phyloP scores from a whole-genome alignment of 768 basidiomycete genomes.

The Heimioporus sp. region DNA sequence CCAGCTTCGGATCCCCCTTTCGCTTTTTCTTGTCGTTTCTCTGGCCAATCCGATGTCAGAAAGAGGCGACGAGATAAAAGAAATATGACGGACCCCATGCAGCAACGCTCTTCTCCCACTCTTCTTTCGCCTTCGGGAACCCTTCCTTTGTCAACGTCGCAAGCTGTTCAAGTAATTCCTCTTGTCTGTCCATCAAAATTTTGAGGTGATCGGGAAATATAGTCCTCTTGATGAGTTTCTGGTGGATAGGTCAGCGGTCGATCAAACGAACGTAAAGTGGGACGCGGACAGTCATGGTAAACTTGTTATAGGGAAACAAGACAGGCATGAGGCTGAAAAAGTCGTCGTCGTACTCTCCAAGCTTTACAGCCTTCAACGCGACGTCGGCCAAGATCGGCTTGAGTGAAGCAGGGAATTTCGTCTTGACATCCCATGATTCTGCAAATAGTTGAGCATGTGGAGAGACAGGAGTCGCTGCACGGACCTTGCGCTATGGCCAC shows the following conservation, averaged over 20 bases:
- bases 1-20: conserved; percentile 35
- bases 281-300: conserved; percentile 77
- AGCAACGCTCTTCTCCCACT: conserved; percentile 68
- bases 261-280: not conserved
- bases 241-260: conserved; percentile 9
- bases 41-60: conserved; percentile 23
- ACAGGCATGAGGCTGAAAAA: conserved; percentile 88
- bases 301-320: conserved; percentile 93
- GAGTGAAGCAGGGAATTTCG: conserved; percentile 83
- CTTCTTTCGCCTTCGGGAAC: conserved; percentile 67
- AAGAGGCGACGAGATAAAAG: not conserved
- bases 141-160: conserved; percentile 58
- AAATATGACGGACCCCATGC: conserved; percentile 57
- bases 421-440: conserved; percentile 81
- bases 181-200: conserved; percentile 65
- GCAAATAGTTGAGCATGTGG: not conserved
- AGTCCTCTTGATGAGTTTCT: conserved; percentile 95
- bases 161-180: conserved; percentile 64
- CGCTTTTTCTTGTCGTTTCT: conserved; percentile 57
- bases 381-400: conserved; percentile 71
- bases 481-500: conserved; percentile 59
- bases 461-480: not conserved
- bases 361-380: conserved; percentile 72
- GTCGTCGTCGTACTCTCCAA: conserved; percentile 89
- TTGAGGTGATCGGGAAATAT: conserved; percentile 72